These are phyloP conservation scores for Capronia epimyces DNA, from an alignment of 2,329 filamentous ascomycete genomes.

Conservation along the genomic window DNA sequence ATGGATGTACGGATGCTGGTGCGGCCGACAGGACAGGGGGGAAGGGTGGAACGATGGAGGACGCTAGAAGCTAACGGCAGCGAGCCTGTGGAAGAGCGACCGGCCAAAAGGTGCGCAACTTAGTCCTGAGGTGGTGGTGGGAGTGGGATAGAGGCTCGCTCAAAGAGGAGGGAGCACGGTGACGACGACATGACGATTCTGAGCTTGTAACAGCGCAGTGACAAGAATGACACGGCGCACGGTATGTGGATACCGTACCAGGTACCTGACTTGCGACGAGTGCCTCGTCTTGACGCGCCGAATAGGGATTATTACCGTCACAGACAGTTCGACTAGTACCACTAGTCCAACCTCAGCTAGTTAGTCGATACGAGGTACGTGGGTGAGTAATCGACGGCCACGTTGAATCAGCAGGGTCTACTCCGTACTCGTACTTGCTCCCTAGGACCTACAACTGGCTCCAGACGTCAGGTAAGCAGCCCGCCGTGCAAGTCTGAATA, in stretches of 20 bases:
- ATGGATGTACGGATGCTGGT: slow-evolving; percentile 5
- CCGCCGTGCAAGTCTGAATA: too few species aligned
- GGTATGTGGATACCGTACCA: too few species aligned
- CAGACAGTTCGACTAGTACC: not conserved
- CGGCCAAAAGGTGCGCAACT: not conserved
- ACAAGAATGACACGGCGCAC: not conserved
- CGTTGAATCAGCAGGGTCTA: too few species aligned
- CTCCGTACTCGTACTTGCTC: too few species aligned
- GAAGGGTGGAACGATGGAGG: slow-evolving; percentile 1
- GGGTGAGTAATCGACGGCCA: not conserved
- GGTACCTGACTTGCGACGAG: too few species aligned
- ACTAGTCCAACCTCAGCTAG: not conserved
- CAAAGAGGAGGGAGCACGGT: not conserved
- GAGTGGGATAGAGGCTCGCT: not conserved
- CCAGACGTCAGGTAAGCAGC: too few species aligned
- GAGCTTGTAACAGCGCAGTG: not conserved
- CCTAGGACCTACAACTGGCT: too few species aligned
- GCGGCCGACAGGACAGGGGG: not conserved
- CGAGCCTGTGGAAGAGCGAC: too few species aligned
- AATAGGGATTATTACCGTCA: not conserved
- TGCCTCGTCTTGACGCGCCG: too few species aligned
- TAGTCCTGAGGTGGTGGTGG: not conserved
- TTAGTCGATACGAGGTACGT: too few species aligned
- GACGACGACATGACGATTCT: too few species aligned
- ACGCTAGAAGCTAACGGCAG: slow-evolving; percentile 1